Base-by-base conservation (phyloP, 352 stramenopile species). In the Aphanomyces stellatus region DNA sequence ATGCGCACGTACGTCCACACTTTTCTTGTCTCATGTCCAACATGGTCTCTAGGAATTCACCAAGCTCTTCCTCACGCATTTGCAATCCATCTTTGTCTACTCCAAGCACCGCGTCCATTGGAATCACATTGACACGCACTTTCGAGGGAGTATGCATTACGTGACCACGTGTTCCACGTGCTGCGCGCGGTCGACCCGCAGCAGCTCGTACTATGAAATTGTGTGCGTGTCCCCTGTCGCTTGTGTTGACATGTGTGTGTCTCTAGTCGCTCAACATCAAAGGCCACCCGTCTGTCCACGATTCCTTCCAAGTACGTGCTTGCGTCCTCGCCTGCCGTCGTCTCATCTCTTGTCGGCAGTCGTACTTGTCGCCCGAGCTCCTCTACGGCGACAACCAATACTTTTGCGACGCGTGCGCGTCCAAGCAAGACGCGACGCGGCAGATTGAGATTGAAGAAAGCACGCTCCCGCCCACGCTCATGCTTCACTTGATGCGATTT, bases 321-420 rank as follows among this genome's bases (percentile, higher is more conserved):
- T 60, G 46, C n/a, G 13, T 37, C 17, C 40, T 17, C 13, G 19
- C n/a, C n/a, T 46, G 37, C 37, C n/a, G 37, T n/a, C n/a, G n/a
- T 46, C 13, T n/a, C n/a, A n/a, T n/a, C n/a, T n/a, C n/a, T n/a
- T 46, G 37, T 46, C 37, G 37, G n/a, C 37, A 46, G 68, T 87
- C 82, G 33, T 93, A 93, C 64, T 59, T 91, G 37, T 80, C 80
- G 4, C 69, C 78, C 0, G 88, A 96, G 61, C 59, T 89, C 31
- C 74, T 96, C 27, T 81, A 93, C 3, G 86, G 81, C 25, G 85
- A 95, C 49, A 93, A 96, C 75, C 84, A 91, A 65, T 96, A 95
- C 62, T 90, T 88, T 62, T 96, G 88, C 59, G 78, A 87, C 13
- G 48, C 79, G 34, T 96, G 88, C 69, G 66, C 79, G 13, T 71